A percentile compares a stretch with the other conserved stretches of the same genome.
Evolutionary conservation across 129 eudicot genomes (phyloP).

Genomic region (Smallanthus sonchifolius): DNA sequence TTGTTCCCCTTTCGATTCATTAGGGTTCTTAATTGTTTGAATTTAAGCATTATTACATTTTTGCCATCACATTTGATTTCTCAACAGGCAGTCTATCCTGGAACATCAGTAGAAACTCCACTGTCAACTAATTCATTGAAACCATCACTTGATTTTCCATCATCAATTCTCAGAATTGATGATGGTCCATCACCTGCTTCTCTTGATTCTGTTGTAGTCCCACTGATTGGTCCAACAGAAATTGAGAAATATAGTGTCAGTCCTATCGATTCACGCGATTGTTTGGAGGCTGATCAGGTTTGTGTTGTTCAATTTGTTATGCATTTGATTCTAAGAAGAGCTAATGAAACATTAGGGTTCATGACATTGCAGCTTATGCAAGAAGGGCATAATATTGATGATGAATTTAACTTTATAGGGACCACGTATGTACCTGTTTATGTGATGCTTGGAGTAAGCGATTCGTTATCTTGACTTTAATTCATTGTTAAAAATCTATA

Average conservation of each 20-base stretch:
- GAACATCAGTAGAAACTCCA: conserved; percentile 53
- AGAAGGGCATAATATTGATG: conserved; percentile 40
- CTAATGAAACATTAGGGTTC: too few species aligned
- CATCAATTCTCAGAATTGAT: conserved; percentile 46
- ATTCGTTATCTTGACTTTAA: conserved; percentile 10
- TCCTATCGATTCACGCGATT: conserved; percentile 43
- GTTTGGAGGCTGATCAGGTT: conserved; percentile 63
- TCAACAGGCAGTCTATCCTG: conserved; percentile 51
- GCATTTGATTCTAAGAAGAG: too few species aligned
- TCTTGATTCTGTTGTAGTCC: conserved; percentile 56
- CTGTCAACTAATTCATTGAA: conserved; percentile 22
- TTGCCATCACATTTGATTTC: background rate
- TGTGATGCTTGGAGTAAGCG: conserved; percentile 55
- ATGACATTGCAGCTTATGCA: conserved; percentile 46
- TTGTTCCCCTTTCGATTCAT: background rate
- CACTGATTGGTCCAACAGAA: conserved; percentile 38
- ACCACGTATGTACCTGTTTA: conserved; percentile 56
- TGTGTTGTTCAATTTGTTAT: conserved; percentile 9
- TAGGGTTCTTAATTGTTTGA: conserved; percentile 2
- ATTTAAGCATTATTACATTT: background rate
- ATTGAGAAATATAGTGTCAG: conserved; percentile 43
- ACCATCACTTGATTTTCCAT: conserved; percentile 39
- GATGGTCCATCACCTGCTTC: conserved; percentile 59
- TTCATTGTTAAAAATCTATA: background rate
- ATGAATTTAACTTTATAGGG: conserved; percentile 30